phyloP scores from a whole-genome alignment of 371 early-diverging fungal species.

The Fennellomyces sp. region DNA sequence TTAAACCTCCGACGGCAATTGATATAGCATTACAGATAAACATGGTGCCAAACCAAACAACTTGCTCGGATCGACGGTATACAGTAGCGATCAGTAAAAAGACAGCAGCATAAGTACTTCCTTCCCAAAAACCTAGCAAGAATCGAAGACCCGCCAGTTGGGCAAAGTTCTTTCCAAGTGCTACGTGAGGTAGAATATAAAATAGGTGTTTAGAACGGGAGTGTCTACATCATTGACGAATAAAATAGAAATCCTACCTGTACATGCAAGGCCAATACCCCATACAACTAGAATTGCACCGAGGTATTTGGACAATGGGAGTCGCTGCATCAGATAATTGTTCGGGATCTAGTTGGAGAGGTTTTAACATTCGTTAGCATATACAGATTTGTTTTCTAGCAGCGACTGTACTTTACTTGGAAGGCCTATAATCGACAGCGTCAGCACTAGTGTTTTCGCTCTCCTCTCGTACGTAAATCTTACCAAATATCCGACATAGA shows the following conservation, averaged over 20 bases:
- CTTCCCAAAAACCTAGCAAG: slow-evolving; percentile 32
- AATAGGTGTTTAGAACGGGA: no score
- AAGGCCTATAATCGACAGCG: no score
- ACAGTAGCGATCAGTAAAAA: slow-evolving; percentile 33
- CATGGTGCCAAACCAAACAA: slow-evolving; percentile 29
- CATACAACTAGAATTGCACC: slow-evolving; percentile 30
- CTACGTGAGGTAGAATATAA: slow-evolving; percentile 22
- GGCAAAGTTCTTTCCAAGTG: slow-evolving; percentile 27
- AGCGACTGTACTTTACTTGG: no score
- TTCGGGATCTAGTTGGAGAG: slow-evolving; percentile 7
- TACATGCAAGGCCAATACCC: slow-evolving; percentile 29
- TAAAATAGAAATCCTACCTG: no score
- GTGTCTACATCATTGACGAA: no score
- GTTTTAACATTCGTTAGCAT: background rate
- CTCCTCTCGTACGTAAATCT: slow-evolving; percentile 23
- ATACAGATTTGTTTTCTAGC: background rate
- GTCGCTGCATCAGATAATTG: slow-evolving; percentile 31
- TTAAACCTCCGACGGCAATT: slow-evolving; percentile 20
- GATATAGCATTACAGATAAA: slow-evolving; percentile 38
- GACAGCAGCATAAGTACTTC: slow-evolving; percentile 16
- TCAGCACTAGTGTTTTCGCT: no score
- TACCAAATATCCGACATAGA: slow-evolving; percentile 32
- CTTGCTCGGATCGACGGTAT: slow-evolving; percentile 36
- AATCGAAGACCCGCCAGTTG: slow-evolving; percentile 33
- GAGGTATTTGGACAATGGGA: slow-evolving; percentile 30